Evolutionary conservation across 1,284 basidiomycete species (phyloP).

Genomic region (Marasmius fiardii): DNA sequence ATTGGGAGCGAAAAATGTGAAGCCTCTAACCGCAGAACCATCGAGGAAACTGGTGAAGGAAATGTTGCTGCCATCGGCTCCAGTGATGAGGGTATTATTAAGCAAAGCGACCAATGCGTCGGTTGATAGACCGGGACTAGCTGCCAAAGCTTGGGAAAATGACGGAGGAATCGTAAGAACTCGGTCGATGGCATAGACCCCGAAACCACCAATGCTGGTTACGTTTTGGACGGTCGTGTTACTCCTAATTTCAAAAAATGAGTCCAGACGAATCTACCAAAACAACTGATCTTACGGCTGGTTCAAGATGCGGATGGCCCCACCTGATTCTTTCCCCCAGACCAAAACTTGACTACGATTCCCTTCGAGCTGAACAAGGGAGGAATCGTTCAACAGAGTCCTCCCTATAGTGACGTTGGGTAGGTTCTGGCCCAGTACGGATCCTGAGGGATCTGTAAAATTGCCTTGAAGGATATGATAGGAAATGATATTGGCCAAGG

Average conservation of each 20-base stretch:
- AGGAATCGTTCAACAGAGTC: constrained; percentile 51
- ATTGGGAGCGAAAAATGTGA: constrained; percentile 71
- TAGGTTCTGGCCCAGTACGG: constrained; percentile 26
- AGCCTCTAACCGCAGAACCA: constrained; percentile 40
- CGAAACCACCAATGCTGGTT: constrained; percentile 30
- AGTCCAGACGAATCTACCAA: background rate
- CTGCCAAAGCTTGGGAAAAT: background rate
- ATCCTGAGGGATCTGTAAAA: constrained; percentile 35
- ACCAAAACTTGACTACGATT: constrained; percentile 60
- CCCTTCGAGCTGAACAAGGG: constrained; percentile 50
- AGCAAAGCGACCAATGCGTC: constrained; percentile 1
- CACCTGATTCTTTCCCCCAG: constrained; percentile 45
- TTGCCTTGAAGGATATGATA: constrained; percentile 65
- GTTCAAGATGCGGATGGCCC: constrained; percentile 49
- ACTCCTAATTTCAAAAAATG: constrained; percentile 18
- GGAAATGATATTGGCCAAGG: constrained; percentile 35
- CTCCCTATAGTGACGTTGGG: constrained; percentile 62
- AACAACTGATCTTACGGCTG: constrained; percentile 37
- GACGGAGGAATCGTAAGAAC: constrained; percentile 6
- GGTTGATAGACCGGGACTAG: background rate
- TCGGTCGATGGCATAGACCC: constrained; percentile 15
- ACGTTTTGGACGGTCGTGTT: constrained; percentile 33
- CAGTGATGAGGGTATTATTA: constrained; percentile 9
- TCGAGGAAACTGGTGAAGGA: constrained; percentile 33
- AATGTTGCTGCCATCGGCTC: constrained; percentile 19